phyloP scores from a whole-genome alignment of 2,329 filamentous ascomycete genomes.

The Onygena corvina region DNA sequence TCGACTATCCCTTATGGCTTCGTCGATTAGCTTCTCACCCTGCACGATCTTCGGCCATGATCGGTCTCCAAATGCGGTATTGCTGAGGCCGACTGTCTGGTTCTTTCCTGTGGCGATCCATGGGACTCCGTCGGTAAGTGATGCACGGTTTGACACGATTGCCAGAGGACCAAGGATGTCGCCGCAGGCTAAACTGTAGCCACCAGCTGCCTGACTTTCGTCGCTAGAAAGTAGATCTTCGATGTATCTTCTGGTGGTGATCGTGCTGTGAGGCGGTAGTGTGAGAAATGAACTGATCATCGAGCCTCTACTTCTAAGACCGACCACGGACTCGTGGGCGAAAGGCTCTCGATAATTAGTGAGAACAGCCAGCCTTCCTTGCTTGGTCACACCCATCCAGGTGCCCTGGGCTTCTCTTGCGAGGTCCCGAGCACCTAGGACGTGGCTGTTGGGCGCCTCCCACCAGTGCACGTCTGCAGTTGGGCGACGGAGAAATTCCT shows the following conservation, averaged over 20 bases:
- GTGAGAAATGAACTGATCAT: conserved; percentile 51
- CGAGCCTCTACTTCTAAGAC: conserved; percentile 42
- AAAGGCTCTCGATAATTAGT: conserved; percentile 52
- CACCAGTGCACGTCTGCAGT: conserved; percentile 50
- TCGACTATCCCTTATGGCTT: conserved; percentile 39
- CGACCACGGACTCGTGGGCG: conserved; percentile 35
- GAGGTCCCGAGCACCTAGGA: conserved; percentile 51
- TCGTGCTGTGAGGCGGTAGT: conserved; percentile 27
- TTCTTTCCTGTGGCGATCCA: conserved; percentile 40
- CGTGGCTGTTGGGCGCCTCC: conserved; percentile 42
- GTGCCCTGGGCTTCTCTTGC: conserved; percentile 49
- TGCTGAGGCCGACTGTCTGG: conserved; percentile 50
- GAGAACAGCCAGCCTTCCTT: conserved; percentile 50
- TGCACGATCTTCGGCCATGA: conserved; percentile 51
- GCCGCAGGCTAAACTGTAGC: conserved; percentile 52
- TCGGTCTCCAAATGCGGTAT: conserved; percentile 47
- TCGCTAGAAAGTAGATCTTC: conserved; percentile 43
- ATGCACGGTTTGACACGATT: conserved; percentile 52
- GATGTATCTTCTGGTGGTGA: conserved; percentile 42
- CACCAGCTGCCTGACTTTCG: conserved; percentile 44
- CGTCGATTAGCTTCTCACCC: conserved; percentile 43
- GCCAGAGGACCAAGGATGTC: conserved; percentile 43
- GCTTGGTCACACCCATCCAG: conserved; percentile 51
- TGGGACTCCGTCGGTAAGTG: conserved; percentile 38
- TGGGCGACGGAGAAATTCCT: conserved; percentile 52